Base-by-base conservation (phyloP, 1,284 basidiomycete species). In the Cryptococcus sp. region DNA sequence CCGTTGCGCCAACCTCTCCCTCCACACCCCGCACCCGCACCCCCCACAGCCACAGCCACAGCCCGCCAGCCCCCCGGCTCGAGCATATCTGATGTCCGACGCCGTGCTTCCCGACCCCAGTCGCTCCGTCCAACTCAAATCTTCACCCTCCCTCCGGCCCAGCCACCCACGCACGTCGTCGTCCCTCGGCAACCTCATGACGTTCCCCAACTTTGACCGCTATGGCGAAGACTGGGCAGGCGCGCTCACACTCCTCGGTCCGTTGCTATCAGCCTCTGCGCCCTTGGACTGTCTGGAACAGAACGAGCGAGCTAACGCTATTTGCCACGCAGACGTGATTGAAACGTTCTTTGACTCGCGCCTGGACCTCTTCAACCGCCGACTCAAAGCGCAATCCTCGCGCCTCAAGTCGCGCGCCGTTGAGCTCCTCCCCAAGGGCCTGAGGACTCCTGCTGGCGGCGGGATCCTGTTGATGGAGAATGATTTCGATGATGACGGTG, bases 311-410 rank as follows among this genome's bases (percentile, higher is more conserved):
- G 39, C 42, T 39, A 40, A 59, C 53, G 51, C 56, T 39, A 42
- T 50, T 50, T 49, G 39, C 15, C 33, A 2, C 12, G 3, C 52
- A 77, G 76, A 78, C 63, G 75, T 77, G 1, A 66, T 74, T n/a
- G 76, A 78, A 63, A 78, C 76, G 0, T 78, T 76, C 60, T 78
- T 78, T 38, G 76, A 95, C 77, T 91, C 92, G 2, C 86, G 89
- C 62, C 80, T 96, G 60, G 93, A 96, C 75, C 82, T 96, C 1
- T 79, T 94, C 38, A 91, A 95, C 70, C 85, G 93, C 39, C 85
- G 85, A 55, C 82, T 94, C 36, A 87, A 90, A 75, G 91, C 88
- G 56, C 90, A 91, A 65, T 86, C 88, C 56, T 87, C 91, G 60
- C 82, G 84, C 55, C 81, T 95, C 59, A 91, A 88, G 78, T 79